Evolutionary conservation across 2,329 filamentous ascomycete genomes (phyloP).

Genomic region (Calonectria honghensis): DNA sequence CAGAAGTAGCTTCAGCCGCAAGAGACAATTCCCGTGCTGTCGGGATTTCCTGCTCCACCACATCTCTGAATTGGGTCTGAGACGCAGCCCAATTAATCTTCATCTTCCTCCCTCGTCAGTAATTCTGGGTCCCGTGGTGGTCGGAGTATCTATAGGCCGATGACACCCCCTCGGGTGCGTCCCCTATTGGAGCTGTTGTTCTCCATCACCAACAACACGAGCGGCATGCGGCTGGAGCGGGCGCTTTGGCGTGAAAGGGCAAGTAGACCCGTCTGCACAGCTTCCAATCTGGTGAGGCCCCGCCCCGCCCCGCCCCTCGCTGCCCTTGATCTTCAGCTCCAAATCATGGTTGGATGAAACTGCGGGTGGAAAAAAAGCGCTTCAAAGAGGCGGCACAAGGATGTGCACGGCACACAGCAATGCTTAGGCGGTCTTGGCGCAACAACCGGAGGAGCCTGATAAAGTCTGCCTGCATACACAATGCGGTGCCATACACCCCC

Average conservation of each 20-base stretch:
- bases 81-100: background rate
- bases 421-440: background rate
- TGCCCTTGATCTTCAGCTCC: slow-evolving; percentile 19
- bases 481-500: background rate
- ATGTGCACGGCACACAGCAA: slow-evolving; percentile 5
- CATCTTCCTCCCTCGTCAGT: background rate
- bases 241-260: background rate
- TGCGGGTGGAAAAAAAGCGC: background rate
- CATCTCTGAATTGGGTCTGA: slow-evolving; percentile 1
- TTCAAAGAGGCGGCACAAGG: slow-evolving; percentile 2
- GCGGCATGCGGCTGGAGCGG: slow-evolving; percentile 24
- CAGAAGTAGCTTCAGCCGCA: slow-evolving; percentile 8
- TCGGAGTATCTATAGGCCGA: slow-evolving; percentile 3
- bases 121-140: slow-evolving; percentile 33
- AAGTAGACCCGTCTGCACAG: slow-evolving; percentile 22
- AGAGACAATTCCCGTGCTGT: background rate
- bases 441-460: background rate
- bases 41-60: background rate
- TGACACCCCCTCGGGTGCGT: slow-evolving; percentile 16
- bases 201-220: slow-evolving; percentile 42
- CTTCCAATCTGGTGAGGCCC: slow-evolving; percentile 35
- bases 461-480: background rate
- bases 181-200: slow-evolving; percentile 24
- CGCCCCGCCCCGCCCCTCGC: slow-evolving; percentile 19
- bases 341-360: background rate